phyloP scores from a whole-genome alignment of 129 eudicot species.

The Chrysanthemum seticuspe region DNA sequence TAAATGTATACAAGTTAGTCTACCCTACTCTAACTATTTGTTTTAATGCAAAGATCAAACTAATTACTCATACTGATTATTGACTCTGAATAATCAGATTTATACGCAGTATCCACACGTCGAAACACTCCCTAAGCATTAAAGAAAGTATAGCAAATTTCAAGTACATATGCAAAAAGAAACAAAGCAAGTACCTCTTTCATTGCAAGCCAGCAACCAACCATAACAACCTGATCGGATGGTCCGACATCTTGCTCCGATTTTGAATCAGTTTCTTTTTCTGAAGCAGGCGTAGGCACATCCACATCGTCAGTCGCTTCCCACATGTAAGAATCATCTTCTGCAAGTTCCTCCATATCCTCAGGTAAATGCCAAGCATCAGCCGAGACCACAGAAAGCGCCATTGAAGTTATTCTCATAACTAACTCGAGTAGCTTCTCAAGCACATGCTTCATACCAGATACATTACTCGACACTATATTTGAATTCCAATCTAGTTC shows the following conservation, averaged over 20 bases:
- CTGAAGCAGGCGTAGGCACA: conserved; percentile 25
- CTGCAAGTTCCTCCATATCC: conserved; percentile 73
- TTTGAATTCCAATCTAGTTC: conserved; percentile 83
- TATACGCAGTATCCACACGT: neutral
- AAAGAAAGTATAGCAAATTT: neutral
- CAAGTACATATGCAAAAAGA: conserved; percentile 11
- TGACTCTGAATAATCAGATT: neutral
- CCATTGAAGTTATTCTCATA: conserved; percentile 80
- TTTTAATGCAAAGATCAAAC: conserved; percentile 7
- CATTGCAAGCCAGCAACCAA: conserved; percentile 99
- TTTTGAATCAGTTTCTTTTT: conserved; percentile 37
- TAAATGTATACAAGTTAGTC: neutral
- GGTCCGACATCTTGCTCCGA: conserved; percentile 54
- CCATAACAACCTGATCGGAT: conserved; percentile 94
- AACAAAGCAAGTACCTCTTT: conserved; percentile 70
- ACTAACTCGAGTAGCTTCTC: conserved; percentile 78
- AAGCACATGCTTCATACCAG: conserved; percentile 63
- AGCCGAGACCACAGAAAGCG: conserved; percentile 97
- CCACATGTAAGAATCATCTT: conserved; percentile 56
- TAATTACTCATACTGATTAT: conserved; percentile 1
- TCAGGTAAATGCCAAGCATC: conserved; percentile 93
- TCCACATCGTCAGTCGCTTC: conserved; percentile 45
- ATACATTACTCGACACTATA: conserved; percentile 36
- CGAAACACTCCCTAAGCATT: neutral
- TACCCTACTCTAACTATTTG: neutral